A percentile compares a stretch with the other conserved stretches of the same genome.
Conservation (phyloP, 225 moss, liverwort and hornwort species). For the Rhytidiadelphus loreus region DNA sequence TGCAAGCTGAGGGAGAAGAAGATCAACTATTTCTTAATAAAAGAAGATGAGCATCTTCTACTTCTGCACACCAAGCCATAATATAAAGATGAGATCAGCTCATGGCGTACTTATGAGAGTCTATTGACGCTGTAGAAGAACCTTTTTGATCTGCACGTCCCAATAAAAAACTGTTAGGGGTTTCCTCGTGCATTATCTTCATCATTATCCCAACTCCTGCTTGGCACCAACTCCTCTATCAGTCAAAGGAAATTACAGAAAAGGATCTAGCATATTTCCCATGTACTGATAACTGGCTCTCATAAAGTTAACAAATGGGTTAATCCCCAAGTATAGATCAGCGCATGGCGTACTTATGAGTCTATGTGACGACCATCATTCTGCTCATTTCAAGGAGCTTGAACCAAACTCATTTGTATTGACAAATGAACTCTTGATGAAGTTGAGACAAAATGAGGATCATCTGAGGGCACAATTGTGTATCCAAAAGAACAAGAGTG, state of each 20-base stretch:
- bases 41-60: background rate
- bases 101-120: constrained; percentile 19
- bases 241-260: background rate
- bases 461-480: background rate
- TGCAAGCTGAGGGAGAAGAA: background rate
- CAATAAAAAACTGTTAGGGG: background rate
- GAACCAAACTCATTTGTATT: background rate
- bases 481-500: background rate
- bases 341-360: too few species aligned
- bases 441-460: background rate
- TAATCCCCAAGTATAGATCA: background rate
- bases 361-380: background rate
- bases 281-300: background rate
- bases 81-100: background rate
- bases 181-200: background rate
- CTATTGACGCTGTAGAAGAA: background rate
- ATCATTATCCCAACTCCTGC: background rate
- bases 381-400: background rate
- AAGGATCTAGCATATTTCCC: background rate
- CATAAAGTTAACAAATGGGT: background rate
- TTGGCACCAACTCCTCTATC: background rate
- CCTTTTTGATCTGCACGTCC: constrained; percentile 17
- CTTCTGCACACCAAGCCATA: background rate
- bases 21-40: background rate
- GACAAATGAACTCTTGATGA: background rate